phyloP scores from a whole-genome alignment of 805 yeast species.

The Candida pseudoglaebosa region DNA sequence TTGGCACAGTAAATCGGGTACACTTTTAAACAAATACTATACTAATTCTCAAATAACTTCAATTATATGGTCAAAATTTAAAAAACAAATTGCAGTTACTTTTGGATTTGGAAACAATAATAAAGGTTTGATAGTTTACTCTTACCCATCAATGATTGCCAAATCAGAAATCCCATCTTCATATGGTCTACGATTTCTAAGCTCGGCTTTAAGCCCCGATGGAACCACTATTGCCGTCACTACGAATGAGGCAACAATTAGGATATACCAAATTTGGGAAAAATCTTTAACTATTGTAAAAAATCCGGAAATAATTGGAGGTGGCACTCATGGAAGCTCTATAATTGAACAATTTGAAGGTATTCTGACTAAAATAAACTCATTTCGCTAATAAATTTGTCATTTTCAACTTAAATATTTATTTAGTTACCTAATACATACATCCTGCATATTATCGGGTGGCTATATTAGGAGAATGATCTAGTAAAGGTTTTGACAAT shows the following conservation, averaged over 20 bases:
- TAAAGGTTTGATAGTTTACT: conserved; percentile 53
- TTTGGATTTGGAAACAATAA: conserved; percentile 71
- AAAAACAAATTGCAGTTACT: conserved; percentile 68
- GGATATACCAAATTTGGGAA: conserved; percentile 72
- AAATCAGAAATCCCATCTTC: conserved; percentile 47
- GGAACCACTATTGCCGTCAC: conserved; percentile 63
- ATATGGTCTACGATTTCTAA: conserved; percentile 54
- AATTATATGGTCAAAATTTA: conserved; percentile 65
- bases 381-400: conserved; percentile 23
- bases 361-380: conserved; percentile 25
- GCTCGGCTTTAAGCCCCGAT: conserved; percentile 67
- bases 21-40: conserved; percentile 51
- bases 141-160: conserved; percentile 61
- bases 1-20: conserved; percentile 84
- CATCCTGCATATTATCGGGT: background rate
- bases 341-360: conserved; percentile 55
- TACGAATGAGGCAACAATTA: conserved; percentile 70
- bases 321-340: conserved; percentile 19
- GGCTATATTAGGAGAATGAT: background rate
- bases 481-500: background rate
- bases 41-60: conserved; percentile 79
- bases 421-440: too few relatives aligned
- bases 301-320: conserved; percentile 32
- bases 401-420: too few relatives aligned
- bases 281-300: conserved; percentile 23